Percentiles rank a stretch among this genome's conserved stretches.
Conservation (phyloP, 2,329 filamentous ascomycete species). For the Arthrobotrys pseudoclavata region DNA sequence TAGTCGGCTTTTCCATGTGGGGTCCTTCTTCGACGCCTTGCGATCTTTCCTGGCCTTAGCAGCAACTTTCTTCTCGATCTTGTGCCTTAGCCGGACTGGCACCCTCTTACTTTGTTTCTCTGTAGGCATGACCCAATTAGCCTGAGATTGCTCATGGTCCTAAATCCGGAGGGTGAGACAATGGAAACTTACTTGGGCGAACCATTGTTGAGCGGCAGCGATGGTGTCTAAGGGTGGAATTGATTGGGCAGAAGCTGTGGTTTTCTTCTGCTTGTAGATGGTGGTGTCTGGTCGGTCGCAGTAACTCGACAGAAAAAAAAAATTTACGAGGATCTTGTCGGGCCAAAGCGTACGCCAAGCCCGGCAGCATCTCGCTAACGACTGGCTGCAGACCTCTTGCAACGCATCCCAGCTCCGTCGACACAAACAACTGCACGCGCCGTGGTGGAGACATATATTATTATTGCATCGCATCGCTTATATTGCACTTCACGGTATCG, state of each 20-base stretch:
- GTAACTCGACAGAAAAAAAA: slow-evolving; percentile 36
- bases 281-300: slow-evolving; percentile 32
- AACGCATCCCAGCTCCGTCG: slow-evolving; percentile 20
- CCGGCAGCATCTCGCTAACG: slow-evolving; percentile 28
- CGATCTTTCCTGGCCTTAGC: slow-evolving; percentile 91
- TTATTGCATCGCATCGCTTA: slow-evolving; percentile 14
- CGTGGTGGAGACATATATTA: slow-evolving; percentile 15
- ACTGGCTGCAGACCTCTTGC: slow-evolving; percentile 32
- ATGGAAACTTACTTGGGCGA: slow-evolving; percentile 62
- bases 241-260: slow-evolving; percentile 24
- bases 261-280: slow-evolving; percentile 29
- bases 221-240: not conserved
- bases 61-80: slow-evolving; percentile 91
- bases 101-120: slow-evolving; percentile 95
- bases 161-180: slow-evolving; percentile 22
- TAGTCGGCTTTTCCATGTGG: slow-evolving; percentile 92
- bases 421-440: slow-evolving; percentile 31
- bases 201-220: slow-evolving; percentile 62
- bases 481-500: slow-evolving; percentile 13
- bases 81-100: slow-evolving; percentile 89
- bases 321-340: slow-evolving; percentile 13
- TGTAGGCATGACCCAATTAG: slow-evolving; percentile 66
- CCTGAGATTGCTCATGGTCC: slow-evolving; percentile 21
- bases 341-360: slow-evolving; percentile 28
- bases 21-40: slow-evolving; percentile 94